phyloP scores from a whole-genome alignment of 2,329 filamentous ascomycete genomes.

The Fusarium lateritium region DNA sequence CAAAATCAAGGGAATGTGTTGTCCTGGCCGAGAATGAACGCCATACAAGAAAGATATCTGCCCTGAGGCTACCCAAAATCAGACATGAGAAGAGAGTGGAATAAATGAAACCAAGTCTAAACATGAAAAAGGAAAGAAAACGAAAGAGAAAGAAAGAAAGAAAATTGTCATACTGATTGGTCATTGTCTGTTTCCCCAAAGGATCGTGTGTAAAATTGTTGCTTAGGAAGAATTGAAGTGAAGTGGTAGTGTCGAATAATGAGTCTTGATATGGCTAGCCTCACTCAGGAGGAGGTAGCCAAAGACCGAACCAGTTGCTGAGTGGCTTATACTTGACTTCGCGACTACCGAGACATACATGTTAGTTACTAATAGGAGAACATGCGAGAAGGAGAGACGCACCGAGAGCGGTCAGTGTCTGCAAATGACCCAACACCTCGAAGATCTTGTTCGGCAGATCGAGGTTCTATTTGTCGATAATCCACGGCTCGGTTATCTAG shows the following conservation, averaged over 20 bases:
- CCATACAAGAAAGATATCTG: not conserved
- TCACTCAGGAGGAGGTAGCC: slow-evolving; percentile 44
- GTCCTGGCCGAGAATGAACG: slow-evolving; percentile 4
- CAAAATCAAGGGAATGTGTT: slow-evolving; percentile 23
- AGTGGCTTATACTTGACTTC: slow-evolving; percentile 50
- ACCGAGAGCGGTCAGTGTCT: slow-evolving; percentile 39
- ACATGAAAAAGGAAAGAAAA: not conserved
- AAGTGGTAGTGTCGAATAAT: slow-evolving; percentile 3
- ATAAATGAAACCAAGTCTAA: not conserved
- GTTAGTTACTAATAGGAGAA: slow-evolving; percentile 1
- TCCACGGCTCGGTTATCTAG: slow-evolving; percentile 30
- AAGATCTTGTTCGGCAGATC: slow-evolving; percentile 41
- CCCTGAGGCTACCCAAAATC: not conserved
- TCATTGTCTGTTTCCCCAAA: not conserved
- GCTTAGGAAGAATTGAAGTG: not conserved
- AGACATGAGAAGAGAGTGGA: slow-evolving; percentile 5
- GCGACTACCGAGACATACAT: slow-evolving; percentile 18
- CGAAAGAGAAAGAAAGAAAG: not conserved
- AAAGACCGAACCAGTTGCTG: slow-evolving; percentile 49
- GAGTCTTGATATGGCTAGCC: not conserved
- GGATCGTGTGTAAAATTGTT: not conserved
- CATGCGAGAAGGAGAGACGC: not conserved
- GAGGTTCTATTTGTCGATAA: slow-evolving; percentile 29
- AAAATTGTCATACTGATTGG: slow-evolving; percentile 9
- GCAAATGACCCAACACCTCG: slow-evolving; percentile 46